Evolutionary conservation across 2,329 filamentous ascomycete genomes (phyloP).

Genomic region (Arthrinium phaeospermum): DNA sequence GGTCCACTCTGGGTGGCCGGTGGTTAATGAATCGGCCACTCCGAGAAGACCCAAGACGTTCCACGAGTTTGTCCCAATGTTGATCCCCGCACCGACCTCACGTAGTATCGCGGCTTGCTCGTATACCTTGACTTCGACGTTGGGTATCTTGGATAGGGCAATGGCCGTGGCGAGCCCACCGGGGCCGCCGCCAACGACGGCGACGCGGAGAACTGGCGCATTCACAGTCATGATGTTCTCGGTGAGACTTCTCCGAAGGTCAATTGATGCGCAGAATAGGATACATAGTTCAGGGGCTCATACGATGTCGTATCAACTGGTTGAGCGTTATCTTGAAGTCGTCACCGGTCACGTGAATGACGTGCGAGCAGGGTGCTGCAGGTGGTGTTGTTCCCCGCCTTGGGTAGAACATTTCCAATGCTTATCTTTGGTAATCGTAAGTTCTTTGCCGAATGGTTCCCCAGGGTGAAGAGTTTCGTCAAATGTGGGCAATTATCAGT

Average conservation of each 20-base stretch:
- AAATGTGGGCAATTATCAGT: not conserved
- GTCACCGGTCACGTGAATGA: constrained; percentile 37
- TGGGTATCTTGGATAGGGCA: constrained; percentile 46
- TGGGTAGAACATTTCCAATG: not conserved
- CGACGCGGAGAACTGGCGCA: constrained; percentile 30
- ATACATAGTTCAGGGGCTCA: not conserved
- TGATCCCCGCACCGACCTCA: constrained; percentile 55
- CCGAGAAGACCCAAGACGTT: constrained; percentile 52
- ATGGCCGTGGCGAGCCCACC: constrained; percentile 49
- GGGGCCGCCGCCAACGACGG: constrained; percentile 34
- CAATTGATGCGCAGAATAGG: not conserved
- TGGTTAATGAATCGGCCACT: constrained; percentile 41
- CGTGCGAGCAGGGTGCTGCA: constrained; percentile 28
- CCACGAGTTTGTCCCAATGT: constrained; percentile 53
- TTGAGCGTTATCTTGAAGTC: constrained; percentile 27
- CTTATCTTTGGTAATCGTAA: not conserved
- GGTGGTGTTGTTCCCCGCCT: not conserved
- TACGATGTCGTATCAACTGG: not conserved
- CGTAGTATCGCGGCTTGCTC: constrained; percentile 51
- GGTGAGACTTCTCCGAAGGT: not conserved
- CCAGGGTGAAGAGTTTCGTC: not conserved
- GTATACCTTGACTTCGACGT: constrained; percentile 49
- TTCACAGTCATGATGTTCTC: constrained; percentile 30
- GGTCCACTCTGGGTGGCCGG: constrained; percentile 34
- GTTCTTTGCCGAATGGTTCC: not conserved